Base-by-base conservation (phyloP, 192 early-diverging fungal genomes). In the Coemansia sp. region DNA sequence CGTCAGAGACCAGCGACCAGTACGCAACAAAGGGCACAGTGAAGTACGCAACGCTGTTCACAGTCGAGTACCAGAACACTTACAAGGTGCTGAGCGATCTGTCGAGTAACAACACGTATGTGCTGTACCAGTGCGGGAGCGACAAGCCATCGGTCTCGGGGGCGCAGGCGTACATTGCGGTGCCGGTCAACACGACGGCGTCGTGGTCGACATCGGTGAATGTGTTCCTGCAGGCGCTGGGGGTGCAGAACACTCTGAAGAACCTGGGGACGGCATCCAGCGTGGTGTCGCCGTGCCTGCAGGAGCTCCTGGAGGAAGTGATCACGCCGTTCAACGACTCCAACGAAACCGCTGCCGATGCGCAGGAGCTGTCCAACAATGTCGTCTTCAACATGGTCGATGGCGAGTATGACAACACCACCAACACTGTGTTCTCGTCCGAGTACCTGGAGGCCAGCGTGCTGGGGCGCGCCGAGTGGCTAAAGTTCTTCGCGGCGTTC, bases 401-500 rank as follows among this genome's bases (percentile, higher is more conserved):
- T 15, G 77, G 67, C 48, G 57, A 62, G 15, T 65, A 67, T 45
- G 52, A 57, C 55, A 59, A 69, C 34, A 61, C 62, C 40, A 61
- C 44, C 3, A 77, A 80, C 61, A 73, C 66, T 2, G 80, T 74
- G 14, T 42, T 62, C 19, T 67, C 75, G 50, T 38, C 57, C 38
- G 82, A 81, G 60, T 70, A 68, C 42, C 55, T 74, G 13, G 71
- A 76, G 41, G 22, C 55, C 38, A 70, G 67, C 45, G 68, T 65
- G 13, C 61, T 84, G 56, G 74, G 73, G 6, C 74, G 75, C 50
- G 67, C 72, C 33, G 82, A 84, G 64, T 84, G 82, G 82, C 44
- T 84, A 65, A 81, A 84, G 78, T 84, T 68, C 63, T 72, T 81
- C 61, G 70, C 66, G 2, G 59, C 68, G 28, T 84, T 81, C 61